A percentile compares a stretch with the other conserved stretches of the same genome.
These are phyloP conservation scores for Prosopis cineraria DNA, from an alignment of 306 rosid genomes.

Conservation along the genomic window DNA sequence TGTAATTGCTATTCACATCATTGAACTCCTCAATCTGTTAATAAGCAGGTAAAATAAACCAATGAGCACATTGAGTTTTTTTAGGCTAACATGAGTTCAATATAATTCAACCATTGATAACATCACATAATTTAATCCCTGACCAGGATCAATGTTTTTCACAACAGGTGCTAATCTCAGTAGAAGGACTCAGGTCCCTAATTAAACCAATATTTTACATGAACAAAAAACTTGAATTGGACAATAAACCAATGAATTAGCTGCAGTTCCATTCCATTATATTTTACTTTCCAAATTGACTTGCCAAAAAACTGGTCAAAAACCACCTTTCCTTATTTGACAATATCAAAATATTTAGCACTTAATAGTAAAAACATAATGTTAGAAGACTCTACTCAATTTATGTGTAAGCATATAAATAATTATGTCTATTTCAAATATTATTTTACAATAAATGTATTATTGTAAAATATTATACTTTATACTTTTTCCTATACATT, in stretches of 20 bases:
- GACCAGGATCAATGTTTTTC: neutral
- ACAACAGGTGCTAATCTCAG: neutral
- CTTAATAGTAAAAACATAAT: neutral
- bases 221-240: neutral
- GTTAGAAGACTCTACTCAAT: neutral
- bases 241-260: neutral
- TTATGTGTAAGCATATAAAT: neutral
- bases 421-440: neutral
- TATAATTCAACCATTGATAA: conserved; percentile 4
- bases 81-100: conserved; percentile 9
- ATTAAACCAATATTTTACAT: neutral
- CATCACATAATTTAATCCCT: neutral
- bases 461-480: neutral
- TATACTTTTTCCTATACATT: neutral
- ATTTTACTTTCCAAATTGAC: neutral
- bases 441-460: neutral
- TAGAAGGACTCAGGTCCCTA: neutral
- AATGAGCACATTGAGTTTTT: too few species aligned
- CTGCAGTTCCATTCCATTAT: neutral
- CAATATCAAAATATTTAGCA: neutral
- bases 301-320: neutral
- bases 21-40: conserved; percentile 80
- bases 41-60: conserved; percentile 11
- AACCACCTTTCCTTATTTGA: neutral
- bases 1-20: conserved; percentile 58